These are phyloP conservation scores for Maudiozyma bulderi DNA, from an alignment of 805 yeast species.

Conservation along the genomic window DNA sequence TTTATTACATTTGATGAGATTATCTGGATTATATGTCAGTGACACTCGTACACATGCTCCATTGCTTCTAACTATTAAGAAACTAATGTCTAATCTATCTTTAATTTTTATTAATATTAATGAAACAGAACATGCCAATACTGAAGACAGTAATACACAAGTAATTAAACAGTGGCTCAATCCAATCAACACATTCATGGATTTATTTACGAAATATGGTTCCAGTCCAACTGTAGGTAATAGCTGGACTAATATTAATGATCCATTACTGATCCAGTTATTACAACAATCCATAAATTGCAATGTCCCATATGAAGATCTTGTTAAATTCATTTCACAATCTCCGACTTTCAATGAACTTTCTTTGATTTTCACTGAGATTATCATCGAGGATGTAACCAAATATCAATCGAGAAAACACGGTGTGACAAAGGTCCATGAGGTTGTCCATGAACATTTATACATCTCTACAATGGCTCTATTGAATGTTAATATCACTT, in stretches of 20 bases:
- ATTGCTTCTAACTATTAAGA: constrained; percentile 19
- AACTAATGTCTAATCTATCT: constrained; percentile 29
- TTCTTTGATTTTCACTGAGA: constrained; percentile 21
- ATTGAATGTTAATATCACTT: constrained; percentile 19
- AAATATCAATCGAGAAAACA: constrained; percentile 23
- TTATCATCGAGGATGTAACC: constrained; percentile 28
- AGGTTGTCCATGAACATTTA: constrained; percentile 25
- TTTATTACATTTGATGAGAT: constrained; percentile 15
- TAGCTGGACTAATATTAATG: constrained; percentile 11
- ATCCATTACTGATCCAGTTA: constrained; percentile 1
- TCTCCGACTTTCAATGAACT: constrained; percentile 18
- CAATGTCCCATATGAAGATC: constrained; percentile 15
- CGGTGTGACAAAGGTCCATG: constrained; percentile 21
- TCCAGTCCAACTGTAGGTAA: constrained; percentile 1
- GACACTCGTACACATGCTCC: constrained; percentile 11
- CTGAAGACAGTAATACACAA: constrained; percentile 1
- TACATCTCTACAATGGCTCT: constrained; percentile 27
- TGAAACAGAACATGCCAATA: constrained; percentile 6
- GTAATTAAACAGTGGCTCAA: constrained; percentile 22
- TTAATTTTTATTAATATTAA: constrained; percentile 23
- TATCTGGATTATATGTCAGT: constrained; percentile 9
- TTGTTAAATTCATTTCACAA: constrained; percentile 17
- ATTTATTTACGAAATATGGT: constrained; percentile 9
- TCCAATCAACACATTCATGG: constrained; percentile 25
- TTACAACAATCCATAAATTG: constrained; percentile 11